Percentiles rank a stretch among this genome's conserved stretches.
Evolutionary conservation across 192 early-diverging fungal genomes (phyloP).

Genomic region (Kickxella alabastrina): DNA sequence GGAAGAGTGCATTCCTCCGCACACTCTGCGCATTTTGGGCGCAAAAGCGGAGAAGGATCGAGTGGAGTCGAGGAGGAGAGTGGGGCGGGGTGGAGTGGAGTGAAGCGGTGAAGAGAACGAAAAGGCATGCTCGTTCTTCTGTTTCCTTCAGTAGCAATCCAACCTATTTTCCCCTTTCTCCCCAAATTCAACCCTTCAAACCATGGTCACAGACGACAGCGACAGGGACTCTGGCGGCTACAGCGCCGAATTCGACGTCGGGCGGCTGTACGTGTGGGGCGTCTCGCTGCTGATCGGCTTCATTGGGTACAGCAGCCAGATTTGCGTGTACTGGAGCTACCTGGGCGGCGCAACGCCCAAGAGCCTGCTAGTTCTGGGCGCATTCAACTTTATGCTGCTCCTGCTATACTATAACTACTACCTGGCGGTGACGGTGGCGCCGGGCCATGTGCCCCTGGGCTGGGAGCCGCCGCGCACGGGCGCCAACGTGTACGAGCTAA

Average conservation of each 20-base stretch:
- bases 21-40: no score
- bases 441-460: slow-evolving; percentile 70
- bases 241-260: slow-evolving; percentile 48
- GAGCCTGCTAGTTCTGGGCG: slow-evolving; percentile 53
- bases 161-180: background rate
- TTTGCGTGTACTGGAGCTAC: slow-evolving; percentile 61
- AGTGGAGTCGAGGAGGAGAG: no score
- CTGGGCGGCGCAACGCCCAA: slow-evolving; percentile 44
- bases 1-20: no score
- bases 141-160: background rate
- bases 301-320: slow-evolving; percentile 58
- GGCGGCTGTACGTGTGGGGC: slow-evolving; percentile 52
- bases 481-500: slow-evolving; percentile 60
- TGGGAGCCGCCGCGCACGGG: slow-evolving; percentile 42
- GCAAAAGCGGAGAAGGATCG: no score
- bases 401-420: slow-evolving; percentile 88
- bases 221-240: slow-evolving; percentile 9
- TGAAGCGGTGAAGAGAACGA: no score
- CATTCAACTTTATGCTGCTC: slow-evolving; percentile 75
- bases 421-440: slow-evolving; percentile 68
- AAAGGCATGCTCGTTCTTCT: no score
- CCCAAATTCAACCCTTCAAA: no score
- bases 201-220: no score
- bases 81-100: no score
- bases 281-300: slow-evolving; percentile 59